A percentile compares a stretch with the other conserved stretches of the same genome.
Conservation (phyloP, 345 rosid genomes). For the Mallotus nudiflorus region DNA sequence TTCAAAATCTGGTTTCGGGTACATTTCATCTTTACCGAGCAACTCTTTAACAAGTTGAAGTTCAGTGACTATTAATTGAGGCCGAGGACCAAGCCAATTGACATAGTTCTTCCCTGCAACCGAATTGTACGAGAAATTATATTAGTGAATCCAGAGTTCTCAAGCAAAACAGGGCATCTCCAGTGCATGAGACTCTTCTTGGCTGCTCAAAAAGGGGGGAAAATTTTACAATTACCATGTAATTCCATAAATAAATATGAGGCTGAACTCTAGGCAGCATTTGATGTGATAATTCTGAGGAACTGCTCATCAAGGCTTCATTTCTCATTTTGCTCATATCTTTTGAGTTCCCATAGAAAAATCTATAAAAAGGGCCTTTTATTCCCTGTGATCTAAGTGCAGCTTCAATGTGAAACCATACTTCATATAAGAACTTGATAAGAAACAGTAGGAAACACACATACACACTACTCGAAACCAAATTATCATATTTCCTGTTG, state of each 20-base stretch:
- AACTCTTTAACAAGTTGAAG: constrained; percentile 42
- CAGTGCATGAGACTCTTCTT: too few relatives aligned
- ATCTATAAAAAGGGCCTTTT: constrained; percentile 38
- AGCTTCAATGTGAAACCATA: constrained; percentile 24
- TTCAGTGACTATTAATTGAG: constrained; percentile 16
- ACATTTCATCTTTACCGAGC: constrained; percentile 28
- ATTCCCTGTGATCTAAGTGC: constrained; percentile 26
- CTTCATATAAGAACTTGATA: constrained; percentile 16
- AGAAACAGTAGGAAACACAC: constrained; percentile 3
- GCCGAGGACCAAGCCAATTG: neutral
- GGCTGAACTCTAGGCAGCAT: constrained; percentile 1
- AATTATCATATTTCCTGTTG: neutral
- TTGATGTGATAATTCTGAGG: constrained; percentile 11
- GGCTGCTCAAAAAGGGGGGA: too few relatives aligned
- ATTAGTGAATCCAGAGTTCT: neutral
- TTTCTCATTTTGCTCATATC: constrained; percentile 26
- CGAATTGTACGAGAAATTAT: neutral
- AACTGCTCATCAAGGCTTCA: constrained; percentile 8
- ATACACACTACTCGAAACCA: constrained; percentile 5
- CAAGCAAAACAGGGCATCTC: too few relatives aligned
- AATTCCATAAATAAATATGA: constrained; percentile 19
- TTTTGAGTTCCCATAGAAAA: constrained; percentile 38
- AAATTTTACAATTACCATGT: constrained; percentile 20
- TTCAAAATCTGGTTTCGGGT: constrained; percentile 1
- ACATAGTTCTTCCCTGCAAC: constrained; percentile 8